A percentile compares a stretch with the other conserved stretches of the same genome.
phyloP scores from a whole-genome alignment of 73 alveolate genomes.

The Paramecium biaurelia region DNA sequence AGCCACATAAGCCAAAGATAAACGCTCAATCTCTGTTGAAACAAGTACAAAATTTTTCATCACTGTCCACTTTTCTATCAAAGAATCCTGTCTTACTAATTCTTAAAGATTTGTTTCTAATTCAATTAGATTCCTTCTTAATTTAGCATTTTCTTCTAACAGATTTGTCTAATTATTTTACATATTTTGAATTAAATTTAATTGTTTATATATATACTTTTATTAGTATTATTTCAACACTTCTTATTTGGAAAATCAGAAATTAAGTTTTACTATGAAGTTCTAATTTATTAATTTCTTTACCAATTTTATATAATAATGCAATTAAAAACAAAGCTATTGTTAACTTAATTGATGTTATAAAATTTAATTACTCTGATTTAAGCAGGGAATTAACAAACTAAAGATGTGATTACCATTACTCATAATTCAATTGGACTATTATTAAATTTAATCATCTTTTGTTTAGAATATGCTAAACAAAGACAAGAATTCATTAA shows the following conservation, averaged over 20 bases:
- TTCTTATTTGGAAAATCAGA: background rate
- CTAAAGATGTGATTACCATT: background rate
- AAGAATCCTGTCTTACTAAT: background rate
- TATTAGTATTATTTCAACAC: background rate
- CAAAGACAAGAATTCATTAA: background rate
- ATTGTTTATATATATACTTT: background rate
- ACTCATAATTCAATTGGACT: background rate
- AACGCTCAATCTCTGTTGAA: background rate
- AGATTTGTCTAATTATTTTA: background rate
- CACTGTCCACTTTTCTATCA: constrained; percentile 21
- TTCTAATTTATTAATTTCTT: background rate
- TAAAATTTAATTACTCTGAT: background rate
- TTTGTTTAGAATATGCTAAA: background rate
- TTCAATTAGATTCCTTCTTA: background rate
- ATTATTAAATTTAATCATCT: background rate
- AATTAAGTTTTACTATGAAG: background rate
- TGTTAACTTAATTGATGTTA: constrained; percentile 2
- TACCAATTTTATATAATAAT: background rate
- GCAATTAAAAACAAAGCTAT: constrained; percentile 9
- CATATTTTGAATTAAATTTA: background rate
- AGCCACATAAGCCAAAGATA: background rate
- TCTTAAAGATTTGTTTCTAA: background rate
- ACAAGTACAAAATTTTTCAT: background rate
- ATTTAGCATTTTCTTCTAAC: constrained; percentile 13
- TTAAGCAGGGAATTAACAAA: background rate